phyloP scores from a whole-genome alignment of 257 asterid species.

The Coffea eugenioides region DNA sequence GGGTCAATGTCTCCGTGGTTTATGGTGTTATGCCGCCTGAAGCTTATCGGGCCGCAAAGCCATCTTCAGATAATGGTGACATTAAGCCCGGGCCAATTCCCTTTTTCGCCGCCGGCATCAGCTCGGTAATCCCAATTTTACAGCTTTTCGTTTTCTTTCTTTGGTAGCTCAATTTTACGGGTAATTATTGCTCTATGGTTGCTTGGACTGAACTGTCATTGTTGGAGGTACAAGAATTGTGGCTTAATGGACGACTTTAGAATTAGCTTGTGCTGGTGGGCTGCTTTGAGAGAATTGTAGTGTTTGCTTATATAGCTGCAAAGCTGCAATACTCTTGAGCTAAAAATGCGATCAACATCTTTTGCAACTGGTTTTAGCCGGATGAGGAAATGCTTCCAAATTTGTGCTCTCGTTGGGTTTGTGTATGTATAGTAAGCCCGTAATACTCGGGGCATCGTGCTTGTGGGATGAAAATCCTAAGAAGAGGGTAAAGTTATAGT shows the following conservation, averaged over 20 bases:
- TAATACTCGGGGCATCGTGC: too few relatives aligned
- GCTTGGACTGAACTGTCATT: not conserved
- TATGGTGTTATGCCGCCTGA: constrained; percentile 99
- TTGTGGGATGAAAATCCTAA: too few relatives aligned
- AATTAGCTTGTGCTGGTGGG: too few relatives aligned
- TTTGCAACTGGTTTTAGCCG: too few relatives aligned
- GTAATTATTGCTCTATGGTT: not conserved
- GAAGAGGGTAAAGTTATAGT: too few relatives aligned
- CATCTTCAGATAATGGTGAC: constrained; percentile 56
- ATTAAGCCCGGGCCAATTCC: constrained; percentile 79
- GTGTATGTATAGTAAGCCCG: too few relatives aligned
- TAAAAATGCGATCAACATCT: too few relatives aligned
- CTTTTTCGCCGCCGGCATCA: constrained; percentile 95
- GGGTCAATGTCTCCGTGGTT: constrained; percentile 96
- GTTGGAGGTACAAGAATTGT: not conserved
- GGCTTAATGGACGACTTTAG: not conserved
- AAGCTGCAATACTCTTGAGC: too few relatives aligned
- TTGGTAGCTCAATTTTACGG: not conserved
- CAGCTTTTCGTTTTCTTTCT: not conserved
- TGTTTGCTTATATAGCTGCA: too few relatives aligned
- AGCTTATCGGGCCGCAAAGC: constrained; percentile 94
- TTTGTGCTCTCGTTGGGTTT: too few relatives aligned
- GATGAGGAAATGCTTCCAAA: too few relatives aligned
- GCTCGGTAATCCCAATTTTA: constrained; percentile 60
- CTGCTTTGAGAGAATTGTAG: too few relatives aligned